Conservation (phyloP, 2,329 filamentous ascomycete genomes). For the Trichophyton simii region DNA sequence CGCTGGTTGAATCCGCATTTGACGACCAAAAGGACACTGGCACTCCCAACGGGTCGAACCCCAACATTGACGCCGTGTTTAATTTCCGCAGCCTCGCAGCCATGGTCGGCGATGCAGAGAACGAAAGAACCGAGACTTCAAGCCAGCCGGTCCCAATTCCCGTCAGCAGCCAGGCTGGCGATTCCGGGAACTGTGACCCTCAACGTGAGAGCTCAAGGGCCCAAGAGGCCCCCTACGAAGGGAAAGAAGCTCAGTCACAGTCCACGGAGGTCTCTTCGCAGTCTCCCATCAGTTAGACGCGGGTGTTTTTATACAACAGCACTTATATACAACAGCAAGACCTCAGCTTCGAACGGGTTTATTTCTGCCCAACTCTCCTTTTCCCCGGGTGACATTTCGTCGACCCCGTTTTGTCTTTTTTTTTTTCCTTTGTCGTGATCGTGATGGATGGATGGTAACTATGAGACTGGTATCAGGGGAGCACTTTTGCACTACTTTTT, state of each 20-base stretch:
- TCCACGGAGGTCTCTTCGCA: constrained; percentile 4
- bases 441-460: neutral
- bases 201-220: neutral
- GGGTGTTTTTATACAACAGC: no score
- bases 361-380: neutral
- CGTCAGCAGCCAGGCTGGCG: neutral
- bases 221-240: neutral
- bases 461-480: neutral
- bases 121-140: constrained; percentile 14
- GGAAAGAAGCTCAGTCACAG: constrained; percentile 9
- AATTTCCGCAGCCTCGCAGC: constrained; percentile 82
- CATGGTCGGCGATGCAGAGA: constrained; percentile 60
- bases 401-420: neutral
- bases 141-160: neutral
- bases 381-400: neutral
- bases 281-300: neutral
- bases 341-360: neutral
- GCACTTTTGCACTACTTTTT: neutral
- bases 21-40: constrained; percentile 34
- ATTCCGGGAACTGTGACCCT: neutral
- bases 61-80: constrained; percentile 64
- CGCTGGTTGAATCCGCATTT: constrained; percentile 50
- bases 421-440: neutral
- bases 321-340: neutral
- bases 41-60: constrained; percentile 38